Percentiles rank a stretch among this genome's conserved stretches.
Conservation (phyloP, 768 basidiomycete species). For the Mycena belliarum region DNA sequence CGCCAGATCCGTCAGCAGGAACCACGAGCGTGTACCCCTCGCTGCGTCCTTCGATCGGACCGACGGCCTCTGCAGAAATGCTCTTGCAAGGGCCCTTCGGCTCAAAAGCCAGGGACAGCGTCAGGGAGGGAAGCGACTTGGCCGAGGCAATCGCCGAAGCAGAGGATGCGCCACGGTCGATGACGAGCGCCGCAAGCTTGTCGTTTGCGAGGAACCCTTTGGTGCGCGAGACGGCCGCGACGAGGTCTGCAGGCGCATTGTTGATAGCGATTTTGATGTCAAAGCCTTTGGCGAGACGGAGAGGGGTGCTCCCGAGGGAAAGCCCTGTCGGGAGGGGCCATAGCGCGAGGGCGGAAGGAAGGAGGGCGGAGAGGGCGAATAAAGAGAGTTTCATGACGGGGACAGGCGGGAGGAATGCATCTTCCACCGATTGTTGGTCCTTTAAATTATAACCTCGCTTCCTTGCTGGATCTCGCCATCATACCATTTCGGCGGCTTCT, state of each 20-base stretch:
- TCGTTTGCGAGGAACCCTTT: conserved; percentile 35
- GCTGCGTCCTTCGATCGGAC: conserved; percentile 37
- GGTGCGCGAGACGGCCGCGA: conserved; percentile 38
- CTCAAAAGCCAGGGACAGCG: conserved; percentile 29
- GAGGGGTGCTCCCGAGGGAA: conserved; percentile 15
- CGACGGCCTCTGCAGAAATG: conserved; percentile 40
- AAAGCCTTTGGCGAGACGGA: conserved; percentile 10
- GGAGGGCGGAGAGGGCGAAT: conserved; percentile 9
- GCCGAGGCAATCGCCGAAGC: conserved; percentile 30
- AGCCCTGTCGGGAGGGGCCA: conserved; percentile 23
- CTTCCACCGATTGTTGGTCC: background rate
- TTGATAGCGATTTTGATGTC: conserved; percentile 12
- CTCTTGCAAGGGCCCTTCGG: conserved; percentile 18
- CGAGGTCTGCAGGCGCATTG: conserved; percentile 34
- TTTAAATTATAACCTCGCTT: conserved; percentile 6
- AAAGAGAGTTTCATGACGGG: conserved; percentile 16
- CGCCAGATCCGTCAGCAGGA: conserved; percentile 22
- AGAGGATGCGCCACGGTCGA: conserved; percentile 42
- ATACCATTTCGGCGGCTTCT: conserved; percentile 9
- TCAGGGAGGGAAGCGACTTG: conserved; percentile 32
- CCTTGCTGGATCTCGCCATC: background rate
- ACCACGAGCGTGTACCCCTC: conserved; percentile 47
- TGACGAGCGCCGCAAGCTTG: conserved; percentile 42
- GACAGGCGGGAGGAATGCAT: background rate
- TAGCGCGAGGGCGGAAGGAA: conserved; percentile 18